These are phyloP conservation scores for Typha latifolia DNA, from an alignment of 176 grass and related monocot genomes.

Conservation along the genomic window DNA sequence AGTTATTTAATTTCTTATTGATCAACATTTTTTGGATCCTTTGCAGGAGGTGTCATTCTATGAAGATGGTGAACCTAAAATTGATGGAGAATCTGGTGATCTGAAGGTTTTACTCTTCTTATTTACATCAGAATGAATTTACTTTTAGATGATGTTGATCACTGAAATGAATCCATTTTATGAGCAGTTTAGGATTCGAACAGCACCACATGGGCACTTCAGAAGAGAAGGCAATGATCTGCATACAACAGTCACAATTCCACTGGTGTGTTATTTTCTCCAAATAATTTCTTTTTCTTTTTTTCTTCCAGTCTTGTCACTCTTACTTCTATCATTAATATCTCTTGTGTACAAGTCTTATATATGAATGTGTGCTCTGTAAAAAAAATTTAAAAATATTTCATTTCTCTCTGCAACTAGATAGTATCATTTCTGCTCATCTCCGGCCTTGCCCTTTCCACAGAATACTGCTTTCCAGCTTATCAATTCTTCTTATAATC, in stretches of 20 bases:
- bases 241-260: constrained; percentile 71
- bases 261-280: constrained; percentile 39
- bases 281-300: not conserved
- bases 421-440: too few species aligned
- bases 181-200: constrained; percentile 82
- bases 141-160: not conserved
- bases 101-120: constrained; percentile 52
- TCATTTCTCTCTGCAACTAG: too few species aligned
- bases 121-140: not conserved
- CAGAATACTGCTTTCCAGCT: too few species aligned
- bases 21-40: not conserved
- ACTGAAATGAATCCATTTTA: not conserved
- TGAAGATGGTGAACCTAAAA: constrained; percentile 96
- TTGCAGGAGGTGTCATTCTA: constrained; percentile 84
- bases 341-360: too few species aligned
- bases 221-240: constrained; percentile 89
- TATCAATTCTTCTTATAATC: too few species aligned
- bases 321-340: too few species aligned
- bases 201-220: constrained; percentile 71
- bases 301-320: not conserved
- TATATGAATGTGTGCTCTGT: too few species aligned
- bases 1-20: too few species aligned
- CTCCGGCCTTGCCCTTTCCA: too few species aligned
- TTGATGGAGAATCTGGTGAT: constrained; percentile 93
- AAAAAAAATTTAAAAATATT: too few species aligned